Percentiles rank a stretch among this genome's conserved stretches.
These are phyloP conservation scores for Madurella fahalii DNA, from an alignment of 2,329 filamentous ascomycete genomes.

Conservation along the genomic window DNA sequence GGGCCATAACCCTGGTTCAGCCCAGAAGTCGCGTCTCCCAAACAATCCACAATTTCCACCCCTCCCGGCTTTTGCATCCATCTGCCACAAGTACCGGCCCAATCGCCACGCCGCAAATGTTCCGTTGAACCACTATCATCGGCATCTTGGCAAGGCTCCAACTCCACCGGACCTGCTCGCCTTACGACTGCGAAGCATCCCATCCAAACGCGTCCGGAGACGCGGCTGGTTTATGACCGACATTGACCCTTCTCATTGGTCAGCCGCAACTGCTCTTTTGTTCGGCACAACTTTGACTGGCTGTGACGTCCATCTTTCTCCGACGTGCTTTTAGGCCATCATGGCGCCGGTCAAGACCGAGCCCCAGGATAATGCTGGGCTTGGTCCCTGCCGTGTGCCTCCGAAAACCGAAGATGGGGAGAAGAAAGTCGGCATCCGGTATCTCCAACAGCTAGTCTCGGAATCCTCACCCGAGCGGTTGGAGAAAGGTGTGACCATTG, in stretches of 20 bases:
- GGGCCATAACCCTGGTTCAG: too few species aligned
- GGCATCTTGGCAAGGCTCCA: too few species aligned
- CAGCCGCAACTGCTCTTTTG: too few species aligned
- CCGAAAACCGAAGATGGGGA: not conserved
- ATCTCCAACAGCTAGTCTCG: constrained; percentile 12
- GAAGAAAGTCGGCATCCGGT: not conserved
- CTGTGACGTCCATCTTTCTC: too few species aligned
- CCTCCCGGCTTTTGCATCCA: not conserved
- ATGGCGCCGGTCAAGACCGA: constrained; percentile 10
- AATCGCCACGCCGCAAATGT: not conserved
- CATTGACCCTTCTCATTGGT: too few species aligned
- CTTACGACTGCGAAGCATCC: too few species aligned
- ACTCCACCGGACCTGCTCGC: too few species aligned
- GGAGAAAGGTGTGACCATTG: constrained; percentile 15
- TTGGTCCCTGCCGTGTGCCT: not conserved
- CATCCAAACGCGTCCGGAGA: too few species aligned
- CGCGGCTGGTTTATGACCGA: too few species aligned
- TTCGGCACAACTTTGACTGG: too few species aligned
- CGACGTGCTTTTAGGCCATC: too few species aligned
- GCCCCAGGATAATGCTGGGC: not conserved
- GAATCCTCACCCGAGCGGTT: constrained; percentile 6
- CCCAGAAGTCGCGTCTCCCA: not conserved
- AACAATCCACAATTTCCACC: not conserved
- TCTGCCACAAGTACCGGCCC: not conserved
- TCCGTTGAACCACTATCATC: not conserved